Conservation (phyloP, 805 yeast species). For the Nakazawaea anatomiae region DNA sequence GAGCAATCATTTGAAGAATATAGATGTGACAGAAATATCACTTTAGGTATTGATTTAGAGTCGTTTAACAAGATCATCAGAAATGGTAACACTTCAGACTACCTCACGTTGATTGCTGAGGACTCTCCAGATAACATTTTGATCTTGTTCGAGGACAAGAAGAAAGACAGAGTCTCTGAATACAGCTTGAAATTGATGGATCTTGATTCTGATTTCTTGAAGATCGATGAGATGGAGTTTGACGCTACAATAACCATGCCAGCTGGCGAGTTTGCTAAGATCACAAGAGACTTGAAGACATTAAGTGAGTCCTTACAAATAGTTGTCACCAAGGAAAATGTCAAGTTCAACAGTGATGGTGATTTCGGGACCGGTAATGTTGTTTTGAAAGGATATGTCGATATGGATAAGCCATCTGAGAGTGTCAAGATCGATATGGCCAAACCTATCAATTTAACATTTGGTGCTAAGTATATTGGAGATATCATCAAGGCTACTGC, state of each 20-base stretch:
- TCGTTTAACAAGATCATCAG: conserved; percentile 84
- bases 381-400: conserved; percentile 76
- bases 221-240: conserved; percentile 90
- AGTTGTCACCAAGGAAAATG: conserved; percentile 85
- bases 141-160: conserved; percentile 84
- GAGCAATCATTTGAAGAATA: conserved; percentile 84
- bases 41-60: conserved; percentile 85
- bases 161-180: conserved; percentile 88
- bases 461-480: conserved; percentile 85
- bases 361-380: conserved; percentile 86
- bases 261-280: conserved; percentile 79
- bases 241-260: conserved; percentile 87
- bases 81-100: conserved; percentile 88
- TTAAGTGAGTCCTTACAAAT: conserved; percentile 85
- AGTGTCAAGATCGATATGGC: conserved; percentile 71
- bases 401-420: conserved; percentile 75
- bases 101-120: conserved; percentile 83
- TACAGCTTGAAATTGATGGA: conserved; percentile 91
- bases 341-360: conserved; percentile 86
- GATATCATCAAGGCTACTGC: conserved; percentile 91
- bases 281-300: conserved; percentile 80
- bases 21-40: conserved; percentile 92
- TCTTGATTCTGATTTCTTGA: conserved; percentile 89
- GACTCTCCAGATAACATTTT: conserved; percentile 59
- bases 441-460: conserved; percentile 82